Conservation (phyloP, 805 yeast species). For the Kodamaea restingae region DNA sequence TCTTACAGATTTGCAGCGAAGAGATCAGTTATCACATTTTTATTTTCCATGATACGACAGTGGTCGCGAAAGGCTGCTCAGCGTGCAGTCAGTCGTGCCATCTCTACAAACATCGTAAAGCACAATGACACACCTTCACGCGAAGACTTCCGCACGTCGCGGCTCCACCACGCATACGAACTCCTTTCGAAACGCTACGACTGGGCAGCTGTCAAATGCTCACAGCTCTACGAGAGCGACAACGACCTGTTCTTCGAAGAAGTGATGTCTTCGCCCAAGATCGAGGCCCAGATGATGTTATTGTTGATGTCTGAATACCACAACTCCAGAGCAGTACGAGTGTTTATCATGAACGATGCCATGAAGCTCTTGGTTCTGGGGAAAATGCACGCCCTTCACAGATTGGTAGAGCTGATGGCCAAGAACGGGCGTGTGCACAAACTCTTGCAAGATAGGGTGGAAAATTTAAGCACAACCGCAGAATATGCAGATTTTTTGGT, state of each 20-base stretch:
- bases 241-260: conserved; percentile 18
- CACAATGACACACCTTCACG: too few relatives aligned
- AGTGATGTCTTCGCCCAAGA: conserved; percentile 16
- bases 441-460: background rate
- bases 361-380: conserved; percentile 6
- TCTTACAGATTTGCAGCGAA: too few relatives aligned
- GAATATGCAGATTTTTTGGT: conserved; percentile 15
- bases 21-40: background rate
- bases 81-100: background rate
- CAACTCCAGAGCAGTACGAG: conserved; percentile 18
- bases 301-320: conserved; percentile 14
- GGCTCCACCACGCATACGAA: conserved; percentile 11
- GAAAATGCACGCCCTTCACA: conserved; percentile 10
- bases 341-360: conserved; percentile 17
- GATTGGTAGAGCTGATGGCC: conserved; percentile 8
- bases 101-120: too few relatives aligned
- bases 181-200: conserved; percentile 9
- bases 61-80: background rate
- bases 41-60: background rate
- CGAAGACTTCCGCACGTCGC: background rate
- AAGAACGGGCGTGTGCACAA: background rate
- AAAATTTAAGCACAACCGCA: background rate
- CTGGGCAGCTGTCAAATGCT: conserved; percentile 14
- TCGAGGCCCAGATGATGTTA: conserved; percentile 17
- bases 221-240: conserved; percentile 11